These are phyloP conservation scores for Cladophialophora exuberans DNA, from an alignment of 2,329 filamentous ascomycete genomes.

Conservation along the genomic window DNA sequence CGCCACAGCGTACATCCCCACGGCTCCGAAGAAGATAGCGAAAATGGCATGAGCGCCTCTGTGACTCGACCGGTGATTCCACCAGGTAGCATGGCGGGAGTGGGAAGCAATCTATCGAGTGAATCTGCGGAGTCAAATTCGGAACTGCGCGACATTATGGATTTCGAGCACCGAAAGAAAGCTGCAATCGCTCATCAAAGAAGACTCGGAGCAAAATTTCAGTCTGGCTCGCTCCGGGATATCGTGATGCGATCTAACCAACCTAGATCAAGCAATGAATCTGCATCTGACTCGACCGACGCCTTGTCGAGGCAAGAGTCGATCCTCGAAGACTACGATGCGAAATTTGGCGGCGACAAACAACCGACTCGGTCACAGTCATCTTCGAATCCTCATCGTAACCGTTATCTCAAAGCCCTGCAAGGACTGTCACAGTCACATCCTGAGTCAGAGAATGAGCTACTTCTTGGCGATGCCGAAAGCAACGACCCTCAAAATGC, in stretches of 20 bases:
- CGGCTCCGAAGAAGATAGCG: background rate
- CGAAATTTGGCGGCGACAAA: constrained; percentile 4
- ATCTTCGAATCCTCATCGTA: constrained; percentile 34
- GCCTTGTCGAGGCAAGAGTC: background rate
- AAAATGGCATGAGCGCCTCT: background rate
- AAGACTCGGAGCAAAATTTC: constrained; percentile 8
- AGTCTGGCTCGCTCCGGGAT: background rate
- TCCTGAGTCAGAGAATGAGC: background rate
- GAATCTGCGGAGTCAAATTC: constrained; percentile 14
- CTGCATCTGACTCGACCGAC: background rate
- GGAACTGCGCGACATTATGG: constrained; percentile 39
- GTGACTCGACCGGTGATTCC: no score
- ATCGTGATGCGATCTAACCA: background rate
- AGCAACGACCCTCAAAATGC: background rate
- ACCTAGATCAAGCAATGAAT: background rate
- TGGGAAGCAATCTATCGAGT: background rate
- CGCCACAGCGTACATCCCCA: background rate
- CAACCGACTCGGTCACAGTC: background rate
- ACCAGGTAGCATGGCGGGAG: background rate
- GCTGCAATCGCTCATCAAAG: constrained; percentile 38
- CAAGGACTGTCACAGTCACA: constrained; percentile 25
- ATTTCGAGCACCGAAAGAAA: constrained; percentile 45
- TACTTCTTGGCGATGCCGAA: background rate
- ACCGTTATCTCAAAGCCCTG: constrained; percentile 38
- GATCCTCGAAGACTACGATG: constrained; percentile 7